A percentile compares a stretch with the other conserved stretches of the same genome.
These are phyloP conservation scores for Dysphania ambrosioides DNA, from an alignment of 148 eudicot genomes.

Conservation along the genomic window DNA sequence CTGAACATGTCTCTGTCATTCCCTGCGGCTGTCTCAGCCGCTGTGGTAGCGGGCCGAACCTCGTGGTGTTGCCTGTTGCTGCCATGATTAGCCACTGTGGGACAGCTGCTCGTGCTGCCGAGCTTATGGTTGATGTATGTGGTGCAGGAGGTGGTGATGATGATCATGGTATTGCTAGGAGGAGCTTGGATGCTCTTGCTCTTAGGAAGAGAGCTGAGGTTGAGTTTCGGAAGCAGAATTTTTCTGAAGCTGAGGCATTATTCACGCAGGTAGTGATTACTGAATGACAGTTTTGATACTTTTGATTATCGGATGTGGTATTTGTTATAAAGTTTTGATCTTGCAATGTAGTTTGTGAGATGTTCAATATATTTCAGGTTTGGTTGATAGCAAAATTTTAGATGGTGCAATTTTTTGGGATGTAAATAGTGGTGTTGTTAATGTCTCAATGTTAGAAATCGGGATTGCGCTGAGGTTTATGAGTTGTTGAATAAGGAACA, in stretches of 20 bases:
- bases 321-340: neutral
- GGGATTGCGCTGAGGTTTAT: neutral
- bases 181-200: slow-evolving; percentile 67
- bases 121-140: slow-evolving; percentile 30
- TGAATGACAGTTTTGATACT: neutral
- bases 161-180: slow-evolving; percentile 20
- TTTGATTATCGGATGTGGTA: neutral
- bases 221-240: slow-evolving; percentile 37
- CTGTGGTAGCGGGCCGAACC: slow-evolving; percentile 79
- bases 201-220: slow-evolving; percentile 68
- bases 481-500: neutral
- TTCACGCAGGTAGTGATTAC: slow-evolving; percentile 48
- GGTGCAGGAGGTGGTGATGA: slow-evolving; percentile 29
- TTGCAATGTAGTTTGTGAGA: neutral
- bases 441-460: neutral
- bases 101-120: slow-evolving; percentile 47
- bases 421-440: no score
- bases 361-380: neutral
- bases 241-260: slow-evolving; percentile 41
- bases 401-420: neutral
- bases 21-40: slow-evolving; percentile 71
- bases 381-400: neutral
- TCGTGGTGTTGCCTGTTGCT: slow-evolving; percentile 54
- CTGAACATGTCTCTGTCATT: slow-evolving; percentile 49
- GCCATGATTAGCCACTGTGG: slow-evolving; percentile 52